Base-by-base conservation (phyloP, 2,329 filamentous ascomycete species). In the Paecilomyces niveus region DNA sequence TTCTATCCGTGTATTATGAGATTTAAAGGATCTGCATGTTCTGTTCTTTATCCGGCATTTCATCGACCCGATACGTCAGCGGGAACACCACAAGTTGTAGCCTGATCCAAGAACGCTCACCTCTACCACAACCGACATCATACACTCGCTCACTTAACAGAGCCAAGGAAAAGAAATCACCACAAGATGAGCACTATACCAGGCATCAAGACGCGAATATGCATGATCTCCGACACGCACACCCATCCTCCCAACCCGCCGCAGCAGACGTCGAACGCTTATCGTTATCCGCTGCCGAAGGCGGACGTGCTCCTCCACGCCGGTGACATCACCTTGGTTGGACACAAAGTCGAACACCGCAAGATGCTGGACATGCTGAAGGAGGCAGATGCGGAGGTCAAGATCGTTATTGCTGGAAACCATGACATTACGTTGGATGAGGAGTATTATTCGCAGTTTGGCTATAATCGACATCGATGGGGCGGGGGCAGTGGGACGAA, bases 341-440 rank as follows among this genome's bases (percentile, higher is more conserved):
- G 83, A 4, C 70, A 72, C 10, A 58, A 76, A 10, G 50, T 67
- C 13, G 81, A 85, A 64, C 82, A 84, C 64, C 65, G 76, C 31
- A 60, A 64, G 10, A 77, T 79, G 2, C 64, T 85, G 13, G 64
- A 74, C 4, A 76, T 83, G 70, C 73, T 86, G 6, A 68, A 71
- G 11, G 63, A 64, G 0, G 77, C 83, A 35, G 71, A 81, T 13
- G 83, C 83, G 1, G 77, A 80, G 8, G 68, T 87, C 4, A 87
- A 86, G 64, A 73, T 87, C 24, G 80, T 87, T 21, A 86, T 87
- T 59, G 80, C 84, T 0, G 85, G 85, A 0, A 87, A 87, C 65
- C 85, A 87, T 69, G 84, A 86, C 64, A 73, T 85, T 51, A 81
- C 79, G 3, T 75, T 87, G 0, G 83, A 87, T 61, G 72, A 75